Percentiles rank a stretch among this genome's conserved stretches.
Conservation (phyloP, 352 stramenopile species). For the Blastocystis sp. region DNA sequence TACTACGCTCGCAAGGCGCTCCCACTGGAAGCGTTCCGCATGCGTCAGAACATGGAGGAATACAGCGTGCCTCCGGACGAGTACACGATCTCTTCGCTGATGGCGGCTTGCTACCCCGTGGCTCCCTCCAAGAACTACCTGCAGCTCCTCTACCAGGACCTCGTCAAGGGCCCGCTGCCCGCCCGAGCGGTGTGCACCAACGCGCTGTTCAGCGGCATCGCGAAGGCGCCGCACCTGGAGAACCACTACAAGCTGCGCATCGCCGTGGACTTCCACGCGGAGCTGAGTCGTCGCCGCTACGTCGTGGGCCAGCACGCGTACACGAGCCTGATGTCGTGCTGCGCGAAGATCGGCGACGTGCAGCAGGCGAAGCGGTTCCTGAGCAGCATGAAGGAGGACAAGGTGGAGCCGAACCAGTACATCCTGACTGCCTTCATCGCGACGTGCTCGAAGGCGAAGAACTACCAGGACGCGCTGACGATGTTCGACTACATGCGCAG, state of each 20-base stretch:
- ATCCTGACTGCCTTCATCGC: constrained; percentile 71
- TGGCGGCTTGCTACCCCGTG: constrained; percentile 64
- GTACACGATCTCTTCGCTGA: constrained; percentile 72
- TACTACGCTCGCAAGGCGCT: constrained; percentile 73
- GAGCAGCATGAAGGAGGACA: constrained; percentile 13
- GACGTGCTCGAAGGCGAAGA: constrained; percentile 70
- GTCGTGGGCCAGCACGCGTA: constrained; percentile 70
- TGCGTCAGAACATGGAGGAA: constrained; percentile 69
- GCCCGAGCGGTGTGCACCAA: constrained; percentile 68
- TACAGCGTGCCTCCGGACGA: constrained; percentile 65
- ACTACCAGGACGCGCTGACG: constrained; percentile 56
- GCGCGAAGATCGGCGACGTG: constrained; percentile 71
- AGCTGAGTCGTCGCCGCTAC: constrained; percentile 43
- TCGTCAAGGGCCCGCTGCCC: constrained; percentile 56
- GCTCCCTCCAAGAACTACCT: constrained; percentile 68
- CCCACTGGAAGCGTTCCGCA: constrained; percentile 67
- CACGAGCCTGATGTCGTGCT: constrained; percentile 71
- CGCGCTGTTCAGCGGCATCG: constrained; percentile 63
- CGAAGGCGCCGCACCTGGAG: constrained; percentile 70
- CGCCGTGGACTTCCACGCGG: constrained; percentile 57
- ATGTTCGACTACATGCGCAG: constrained; percentile 74
- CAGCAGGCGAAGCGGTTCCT: constrained; percentile 65
- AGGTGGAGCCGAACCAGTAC: constrained; percentile 64
- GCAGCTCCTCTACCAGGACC: constrained; percentile 36
- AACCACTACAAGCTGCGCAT: constrained; percentile 70